These are phyloP conservation scores for Tylopilus felleus DNA, from an alignment of 768 basidiomycete genomes.

Conservation along the genomic window DNA sequence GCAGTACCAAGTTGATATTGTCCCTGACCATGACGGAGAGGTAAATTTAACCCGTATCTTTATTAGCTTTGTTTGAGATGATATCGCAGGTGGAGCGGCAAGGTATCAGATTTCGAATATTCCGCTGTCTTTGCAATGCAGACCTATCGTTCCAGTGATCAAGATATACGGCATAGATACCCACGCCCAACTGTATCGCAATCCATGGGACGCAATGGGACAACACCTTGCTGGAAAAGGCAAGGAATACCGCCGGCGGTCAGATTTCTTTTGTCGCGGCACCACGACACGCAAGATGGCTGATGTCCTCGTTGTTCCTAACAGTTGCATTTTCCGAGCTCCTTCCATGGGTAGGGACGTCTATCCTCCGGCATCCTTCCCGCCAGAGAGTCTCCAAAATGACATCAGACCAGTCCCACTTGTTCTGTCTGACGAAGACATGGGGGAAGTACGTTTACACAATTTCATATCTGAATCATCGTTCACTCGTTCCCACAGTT, in stretches of 20 bases:
- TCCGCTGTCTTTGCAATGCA: not conserved
- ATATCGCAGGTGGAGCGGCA: constrained; percentile 36
- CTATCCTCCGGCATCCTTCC: constrained; percentile 53
- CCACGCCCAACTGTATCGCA: constrained; percentile 43
- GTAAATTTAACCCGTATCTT: constrained; percentile 15
- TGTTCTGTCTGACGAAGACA: constrained; percentile 41
- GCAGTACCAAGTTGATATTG: constrained; percentile 50
- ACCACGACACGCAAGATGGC: not conserved
- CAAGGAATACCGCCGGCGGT: constrained; percentile 54
- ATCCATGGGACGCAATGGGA: constrained; percentile 45
- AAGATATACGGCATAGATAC: constrained; percentile 51
- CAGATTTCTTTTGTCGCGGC: not conserved
- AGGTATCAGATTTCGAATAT: constrained; percentile 25
- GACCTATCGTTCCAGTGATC: constrained; percentile 33
- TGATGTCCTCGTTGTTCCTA: not conserved
- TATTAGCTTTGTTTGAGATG: not conserved
- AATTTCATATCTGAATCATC: not conserved
- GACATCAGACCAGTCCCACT: constrained; percentile 22
- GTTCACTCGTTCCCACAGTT: constrained; percentile 35
- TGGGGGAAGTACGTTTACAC: constrained; percentile 40
- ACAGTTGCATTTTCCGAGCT: constrained; percentile 47
- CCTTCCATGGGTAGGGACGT: constrained; percentile 35
- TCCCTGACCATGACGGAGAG: constrained; percentile 35
- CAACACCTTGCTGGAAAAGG: constrained; percentile 42
- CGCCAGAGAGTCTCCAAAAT: constrained; percentile 31